These are phyloP conservation scores for Paraphaeosphaeria sporulosa DNA, from an alignment of 2,329 filamentous ascomycete species.

Conservation along the genomic window DNA sequence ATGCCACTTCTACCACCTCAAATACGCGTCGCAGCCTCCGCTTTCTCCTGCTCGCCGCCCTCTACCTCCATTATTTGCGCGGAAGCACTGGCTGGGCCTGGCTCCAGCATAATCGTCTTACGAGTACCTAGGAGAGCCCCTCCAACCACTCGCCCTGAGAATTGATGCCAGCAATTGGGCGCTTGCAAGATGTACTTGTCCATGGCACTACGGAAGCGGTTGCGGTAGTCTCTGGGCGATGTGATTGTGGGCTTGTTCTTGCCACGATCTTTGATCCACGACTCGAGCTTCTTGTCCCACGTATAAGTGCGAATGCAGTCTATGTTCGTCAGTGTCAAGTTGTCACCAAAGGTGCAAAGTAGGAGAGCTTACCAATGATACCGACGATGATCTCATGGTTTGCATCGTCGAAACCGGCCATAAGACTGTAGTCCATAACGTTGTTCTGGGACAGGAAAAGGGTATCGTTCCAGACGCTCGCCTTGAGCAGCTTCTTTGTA, in stretches of 20 bases:
- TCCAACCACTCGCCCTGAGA: conserved; percentile 45
- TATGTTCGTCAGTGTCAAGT: conserved; percentile 13
- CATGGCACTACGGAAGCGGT: conserved; percentile 95
- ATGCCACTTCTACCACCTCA: conserved; percentile 5
- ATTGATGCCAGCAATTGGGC: conserved; percentile 79
- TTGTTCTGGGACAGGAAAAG: conserved; percentile 93
- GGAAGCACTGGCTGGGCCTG: conserved; percentile 8
- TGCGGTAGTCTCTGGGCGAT: conserved; percentile 96
- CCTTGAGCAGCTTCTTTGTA: conserved; percentile 89
- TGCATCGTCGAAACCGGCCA: conserved; percentile 95
- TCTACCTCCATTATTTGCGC: conserved; percentile 22
- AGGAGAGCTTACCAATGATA: conserved; percentile 69
- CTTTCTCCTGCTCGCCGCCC: conserved; percentile 22
- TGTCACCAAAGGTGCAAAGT: background rate
- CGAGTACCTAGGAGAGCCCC: conserved; percentile 2
- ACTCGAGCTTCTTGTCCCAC: conserved; percentile 99
- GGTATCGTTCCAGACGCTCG: conserved; percentile 97
- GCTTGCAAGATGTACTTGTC: conserved; percentile 82
- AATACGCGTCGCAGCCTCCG: conserved; percentile 19
- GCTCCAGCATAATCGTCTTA: conserved; percentile 19
- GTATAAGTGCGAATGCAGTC: conserved; percentile 98
- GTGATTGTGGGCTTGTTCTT: conserved; percentile 91
- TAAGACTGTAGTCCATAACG: conserved; percentile 98
- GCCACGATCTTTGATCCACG: conserved; percentile 98
- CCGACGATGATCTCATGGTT: conserved; percentile 93